These are phyloP conservation scores for Rachicladosporium sp. DNA, from an alignment of 2,329 filamentous ascomycete genomes.

Conservation along the genomic window DNA sequence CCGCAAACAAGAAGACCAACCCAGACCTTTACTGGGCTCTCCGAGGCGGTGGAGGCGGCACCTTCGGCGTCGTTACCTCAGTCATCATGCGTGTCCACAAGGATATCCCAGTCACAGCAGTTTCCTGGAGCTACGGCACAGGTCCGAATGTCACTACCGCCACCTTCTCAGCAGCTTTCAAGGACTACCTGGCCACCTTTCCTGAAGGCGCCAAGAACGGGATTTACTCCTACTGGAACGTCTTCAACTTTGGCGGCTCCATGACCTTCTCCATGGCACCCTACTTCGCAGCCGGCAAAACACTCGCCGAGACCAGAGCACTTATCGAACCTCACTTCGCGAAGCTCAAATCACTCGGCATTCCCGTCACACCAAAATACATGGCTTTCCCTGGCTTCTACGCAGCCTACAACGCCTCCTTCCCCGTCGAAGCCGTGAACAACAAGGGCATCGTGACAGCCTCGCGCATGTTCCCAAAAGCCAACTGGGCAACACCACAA, in stretches of 20 bases:
- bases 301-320: constrained; percentile 1
- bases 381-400: constrained; percentile 5
- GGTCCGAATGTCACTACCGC: constrained; percentile 16
- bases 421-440: constrained; percentile 7
- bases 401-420: constrained; percentile 7
- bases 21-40: constrained; percentile 19
- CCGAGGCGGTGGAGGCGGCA: constrained; percentile 25
- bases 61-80: constrained; percentile 18
- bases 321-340: constrained; percentile 13
- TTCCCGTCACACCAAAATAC: constrained; percentile 1
- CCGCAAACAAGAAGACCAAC: constrained; percentile 6
- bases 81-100: constrained; percentile 1
- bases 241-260: constrained; percentile 1
- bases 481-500: constrained; percentile 5
- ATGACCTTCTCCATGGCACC: constrained; percentile 20
- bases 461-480: constrained; percentile 5
- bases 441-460: constrained; percentile 4
- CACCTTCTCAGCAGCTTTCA: constrained; percentile 15
- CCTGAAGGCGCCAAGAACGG: constrained; percentile 10
- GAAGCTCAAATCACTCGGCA: constrained; percentile 1
- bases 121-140: constrained; percentile 5
- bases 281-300: constrained; percentile 18
- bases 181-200: constrained; percentile 14
- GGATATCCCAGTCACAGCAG: constrained; percentile 9
- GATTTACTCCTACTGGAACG: constrained; percentile 7